These are phyloP conservation scores for Malus hybrid DNA, from an alignment of 331 rosid species.

Conservation along the genomic window DNA sequence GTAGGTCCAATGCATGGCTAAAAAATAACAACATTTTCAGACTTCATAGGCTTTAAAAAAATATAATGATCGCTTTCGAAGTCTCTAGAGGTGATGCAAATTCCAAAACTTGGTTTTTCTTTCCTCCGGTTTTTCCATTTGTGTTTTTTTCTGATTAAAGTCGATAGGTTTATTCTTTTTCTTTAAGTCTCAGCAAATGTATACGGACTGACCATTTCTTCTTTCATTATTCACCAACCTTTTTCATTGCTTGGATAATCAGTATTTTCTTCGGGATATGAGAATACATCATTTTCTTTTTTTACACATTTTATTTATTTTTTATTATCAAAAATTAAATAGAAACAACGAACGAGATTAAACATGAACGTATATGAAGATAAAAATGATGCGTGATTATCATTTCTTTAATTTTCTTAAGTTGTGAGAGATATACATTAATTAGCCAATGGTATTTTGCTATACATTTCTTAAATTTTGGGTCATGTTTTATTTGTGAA, in stretches of 20 bases:
- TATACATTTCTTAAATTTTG: background rate
- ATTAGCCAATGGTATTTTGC: background rate
- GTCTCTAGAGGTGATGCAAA: conserved; percentile 1
- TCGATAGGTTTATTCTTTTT: background rate
- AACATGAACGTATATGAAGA: too few species aligned
- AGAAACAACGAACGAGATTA: too few species aligned
- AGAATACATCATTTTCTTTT: too few species aligned
- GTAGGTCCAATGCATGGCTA: conserved; percentile 17
- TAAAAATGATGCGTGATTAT: background rate
- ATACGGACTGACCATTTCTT: background rate
- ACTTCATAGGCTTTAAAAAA: background rate
- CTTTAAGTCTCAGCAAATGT: background rate
- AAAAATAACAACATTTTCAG: background rate
- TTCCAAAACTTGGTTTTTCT: conserved; percentile 17
- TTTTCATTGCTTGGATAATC: background rate
- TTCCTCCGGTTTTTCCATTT: background rate
- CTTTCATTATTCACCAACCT: background rate
- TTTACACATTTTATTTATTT: background rate
- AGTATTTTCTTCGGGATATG: background rate
- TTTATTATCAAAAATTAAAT: too few species aligned
- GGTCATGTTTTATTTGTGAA: background rate
- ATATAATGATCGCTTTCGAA: conserved; percentile 8
- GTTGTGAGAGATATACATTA: background rate
- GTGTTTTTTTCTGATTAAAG: too few species aligned
- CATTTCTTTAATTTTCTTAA: background rate